Evolutionary conservation across 176 grass and related monocot genomes (phyloP).

Genomic region (Eremochloa ophiuroides): DNA sequence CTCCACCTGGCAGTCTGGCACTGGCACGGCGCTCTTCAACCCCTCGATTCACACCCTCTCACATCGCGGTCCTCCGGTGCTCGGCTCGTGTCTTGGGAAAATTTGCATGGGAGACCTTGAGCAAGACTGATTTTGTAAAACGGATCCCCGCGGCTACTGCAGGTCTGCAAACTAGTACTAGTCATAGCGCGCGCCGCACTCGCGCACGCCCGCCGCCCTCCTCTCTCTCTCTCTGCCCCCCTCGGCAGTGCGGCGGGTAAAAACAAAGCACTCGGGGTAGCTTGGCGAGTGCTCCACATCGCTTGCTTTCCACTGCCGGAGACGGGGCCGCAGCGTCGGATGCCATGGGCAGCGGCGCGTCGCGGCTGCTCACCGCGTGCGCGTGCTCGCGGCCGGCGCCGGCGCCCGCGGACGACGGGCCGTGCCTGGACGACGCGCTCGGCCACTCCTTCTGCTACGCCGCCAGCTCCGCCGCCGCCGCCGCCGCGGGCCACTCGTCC

Average conservation of each 20-base stretch:
- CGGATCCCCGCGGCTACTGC: neutral
- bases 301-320: neutral
- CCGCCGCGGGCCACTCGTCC: conserved; percentile 32
- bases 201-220: neutral
- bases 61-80: neutral
- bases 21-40: neutral
- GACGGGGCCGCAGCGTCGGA: conserved; percentile 31
- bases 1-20: conserved; percentile 21
- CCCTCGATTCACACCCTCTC: neutral
- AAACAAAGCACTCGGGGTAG: neutral
- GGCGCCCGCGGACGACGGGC: conserved; percentile 23
- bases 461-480: neutral
- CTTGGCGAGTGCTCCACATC: conserved; percentile 17
- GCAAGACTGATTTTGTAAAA: neutral
- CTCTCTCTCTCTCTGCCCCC: neutral
- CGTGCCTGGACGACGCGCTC: conserved; percentile 70
- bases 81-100: neutral
- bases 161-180: no score
- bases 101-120: neutral
- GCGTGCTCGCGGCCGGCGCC: conserved; percentile 41
- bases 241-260: conserved; percentile 18
- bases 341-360: conserved; percentile 92
- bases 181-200: conserved; percentile 17
- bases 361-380: conserved; percentile 72
- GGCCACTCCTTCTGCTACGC: conserved; percentile 94